These are phyloP conservation scores for Aspergillus sclerotialis DNA, from an alignment of 2,329 filamentous ascomycete species.

Conservation along the genomic window DNA sequence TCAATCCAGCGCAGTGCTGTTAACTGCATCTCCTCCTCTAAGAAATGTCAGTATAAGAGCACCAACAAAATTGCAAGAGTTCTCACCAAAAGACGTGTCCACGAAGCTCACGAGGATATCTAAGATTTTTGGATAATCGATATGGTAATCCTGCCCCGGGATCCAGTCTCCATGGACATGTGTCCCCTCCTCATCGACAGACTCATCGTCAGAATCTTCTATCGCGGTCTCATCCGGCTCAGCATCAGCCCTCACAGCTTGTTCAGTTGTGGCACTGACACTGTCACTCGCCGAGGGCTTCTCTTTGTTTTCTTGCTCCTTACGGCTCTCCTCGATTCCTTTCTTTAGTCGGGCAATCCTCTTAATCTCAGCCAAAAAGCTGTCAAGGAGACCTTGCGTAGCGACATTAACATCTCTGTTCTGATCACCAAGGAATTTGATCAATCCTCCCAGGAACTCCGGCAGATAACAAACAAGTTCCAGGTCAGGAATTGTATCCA, in stretches of 20 bases:
- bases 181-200: constrained; percentile 44
- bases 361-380: constrained; percentile 88
- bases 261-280: constrained; percentile 51
- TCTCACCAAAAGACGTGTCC: constrained; percentile 66
- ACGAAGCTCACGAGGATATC: constrained; percentile 87
- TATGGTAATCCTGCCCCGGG: constrained; percentile 90
- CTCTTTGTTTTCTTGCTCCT: constrained; percentile 58
- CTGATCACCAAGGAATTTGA: constrained; percentile 86
- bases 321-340: constrained; percentile 79
- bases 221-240: constrained; percentile 50
- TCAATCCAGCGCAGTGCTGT: constrained; percentile 94
- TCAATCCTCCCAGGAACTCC: constrained; percentile 79
- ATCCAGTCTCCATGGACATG: constrained; percentile 89
- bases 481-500: constrained; percentile 94
- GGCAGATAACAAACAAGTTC: constrained; percentile 90
- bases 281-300: constrained; percentile 65
- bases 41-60: constrained; percentile 10
- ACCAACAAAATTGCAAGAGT: constrained; percentile 17
- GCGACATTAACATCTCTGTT: constrained; percentile 93
- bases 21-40: constrained; percentile 84
- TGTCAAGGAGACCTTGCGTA: constrained; percentile 80
- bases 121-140: constrained; percentile 85
- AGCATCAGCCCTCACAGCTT: constrained; percentile 28
- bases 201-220: constrained; percentile 39
- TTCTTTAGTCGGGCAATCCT: constrained; percentile 89